Evolutionary conservation across 805 yeast genomes (phyloP).

Genomic region (Hemisphaericaspora nanyangensis): DNA sequence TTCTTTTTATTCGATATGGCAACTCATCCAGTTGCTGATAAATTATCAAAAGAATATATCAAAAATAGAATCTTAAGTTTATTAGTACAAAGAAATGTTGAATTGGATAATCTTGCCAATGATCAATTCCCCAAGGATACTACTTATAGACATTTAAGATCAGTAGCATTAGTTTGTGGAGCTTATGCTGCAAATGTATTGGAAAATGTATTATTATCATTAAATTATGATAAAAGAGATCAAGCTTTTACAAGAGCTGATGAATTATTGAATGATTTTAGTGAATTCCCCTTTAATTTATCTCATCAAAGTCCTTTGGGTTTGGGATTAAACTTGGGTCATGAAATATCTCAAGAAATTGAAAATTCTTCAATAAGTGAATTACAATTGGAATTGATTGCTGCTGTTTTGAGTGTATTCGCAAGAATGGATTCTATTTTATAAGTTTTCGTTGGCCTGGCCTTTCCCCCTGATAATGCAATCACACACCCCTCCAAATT

Average conservation of each 20-base stretch:
- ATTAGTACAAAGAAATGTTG: constrained; percentile 68
- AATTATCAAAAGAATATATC: constrained; percentile 76
- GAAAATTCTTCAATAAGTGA: constrained; percentile 49
- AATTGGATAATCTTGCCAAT: constrained; percentile 33
- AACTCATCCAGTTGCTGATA: constrained; percentile 92
- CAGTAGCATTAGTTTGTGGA: constrained; percentile 80
- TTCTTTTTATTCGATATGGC: constrained; percentile 97
- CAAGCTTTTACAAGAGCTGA: constrained; percentile 93
- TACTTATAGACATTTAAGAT: constrained; percentile 67
- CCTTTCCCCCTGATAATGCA: too few relatives aligned
- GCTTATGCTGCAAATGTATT: constrained; percentile 95
- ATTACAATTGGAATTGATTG: constrained; percentile 79
- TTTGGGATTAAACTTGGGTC: constrained; percentile 64
- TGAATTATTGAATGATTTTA: constrained; percentile 74
- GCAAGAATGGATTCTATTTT: constrained; percentile 88
- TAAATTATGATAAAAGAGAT: constrained; percentile 86
- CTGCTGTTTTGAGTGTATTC: constrained; percentile 88
- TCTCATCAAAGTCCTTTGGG: constrained; percentile 59
- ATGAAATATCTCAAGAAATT: constrained; percentile 51
- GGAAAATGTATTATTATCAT: constrained; percentile 75
- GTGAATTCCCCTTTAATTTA: constrained; percentile 77
- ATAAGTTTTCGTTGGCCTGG: too few relatives aligned
- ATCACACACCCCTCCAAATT: too few relatives aligned
- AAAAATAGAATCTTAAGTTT: constrained; percentile 67
- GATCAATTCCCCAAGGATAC: constrained; percentile 66